Conservation (phyloP, 1,139 yeast genomes). For the Geotrichum fermentans region DNA sequence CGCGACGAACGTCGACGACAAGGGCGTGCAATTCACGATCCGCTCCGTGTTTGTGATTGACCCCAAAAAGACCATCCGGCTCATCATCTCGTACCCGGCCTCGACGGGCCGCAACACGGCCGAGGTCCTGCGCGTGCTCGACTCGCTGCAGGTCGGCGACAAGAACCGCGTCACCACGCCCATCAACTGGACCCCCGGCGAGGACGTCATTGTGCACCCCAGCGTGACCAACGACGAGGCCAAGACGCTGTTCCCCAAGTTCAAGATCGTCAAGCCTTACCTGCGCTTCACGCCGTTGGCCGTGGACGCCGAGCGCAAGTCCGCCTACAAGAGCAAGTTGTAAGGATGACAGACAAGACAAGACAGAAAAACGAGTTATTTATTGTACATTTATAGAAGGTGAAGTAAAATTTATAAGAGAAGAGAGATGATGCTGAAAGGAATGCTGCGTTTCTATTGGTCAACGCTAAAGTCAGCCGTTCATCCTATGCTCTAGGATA, state of each 20-base stretch:
- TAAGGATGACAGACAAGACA: too few species aligned
- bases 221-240: slow-evolving; percentile 68
- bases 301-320: slow-evolving; percentile 3
- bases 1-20: slow-evolving; percentile 53
- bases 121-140: slow-evolving; percentile 75
- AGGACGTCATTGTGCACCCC: slow-evolving; percentile 81
- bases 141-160: slow-evolving; percentile 74
- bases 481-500: too few species aligned
- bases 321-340: neutral
- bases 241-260: slow-evolving; percentile 65
- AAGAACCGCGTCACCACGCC: slow-evolving; percentile 72
- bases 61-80: slow-evolving; percentile 67
- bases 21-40: slow-evolving; percentile 63
- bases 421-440: too few species aligned
- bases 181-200: slow-evolving; percentile 82
- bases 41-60: slow-evolving; percentile 81
- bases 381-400: too few species aligned
- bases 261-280: slow-evolving; percentile 74
- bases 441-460: too few species aligned
- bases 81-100: slow-evolving; percentile 75
- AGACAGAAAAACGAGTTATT: too few species aligned
- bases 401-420: too few species aligned
- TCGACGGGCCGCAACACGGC: slow-evolving; percentile 87
- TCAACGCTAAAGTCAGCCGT: too few species aligned
- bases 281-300: slow-evolving; percentile 52